Evolutionary conservation across 2,329 filamentous ascomycete species (phyloP).

Genomic region (Rosellinia necatrix): DNA sequence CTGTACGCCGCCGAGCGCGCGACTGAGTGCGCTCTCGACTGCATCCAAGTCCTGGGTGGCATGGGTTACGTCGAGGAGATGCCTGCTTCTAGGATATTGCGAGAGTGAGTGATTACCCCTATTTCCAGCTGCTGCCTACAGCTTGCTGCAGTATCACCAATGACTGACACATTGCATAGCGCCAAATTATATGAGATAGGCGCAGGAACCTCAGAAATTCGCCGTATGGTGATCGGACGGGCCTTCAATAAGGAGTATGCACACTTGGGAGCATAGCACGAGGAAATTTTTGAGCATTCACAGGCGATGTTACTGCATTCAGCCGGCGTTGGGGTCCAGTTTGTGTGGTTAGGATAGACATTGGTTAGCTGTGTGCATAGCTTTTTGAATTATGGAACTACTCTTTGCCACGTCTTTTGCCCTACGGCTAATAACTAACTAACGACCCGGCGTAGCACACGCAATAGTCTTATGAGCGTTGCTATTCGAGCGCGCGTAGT

Average conservation of each 20-base stretch:
- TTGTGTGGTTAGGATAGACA: constrained; percentile 3
- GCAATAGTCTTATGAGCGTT: constrained; percentile 4
- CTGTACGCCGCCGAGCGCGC: constrained; percentile 90
- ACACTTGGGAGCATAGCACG: constrained; percentile 34
- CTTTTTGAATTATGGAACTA: constrained; percentile 12
- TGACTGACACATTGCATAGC: constrained; percentile 47
- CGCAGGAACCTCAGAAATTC: constrained; percentile 91
- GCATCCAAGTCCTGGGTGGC: constrained; percentile 89
- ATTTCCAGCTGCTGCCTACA: neutral
- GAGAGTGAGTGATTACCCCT: constrained; percentile 62
- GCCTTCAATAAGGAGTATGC: constrained; percentile 88
- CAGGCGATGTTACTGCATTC: constrained; percentile 24
- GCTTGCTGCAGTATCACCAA: neutral
- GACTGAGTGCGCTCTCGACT: constrained; percentile 83
- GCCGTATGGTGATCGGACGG: constrained; percentile 91
- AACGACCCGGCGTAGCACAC: no score
- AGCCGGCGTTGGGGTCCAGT: constrained; percentile 24
- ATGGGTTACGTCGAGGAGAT: constrained; percentile 98
- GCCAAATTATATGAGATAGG: constrained; percentile 92
- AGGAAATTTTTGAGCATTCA: constrained; percentile 2
- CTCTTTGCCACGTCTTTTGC: constrained; percentile 1
- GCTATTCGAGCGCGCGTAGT: neutral
- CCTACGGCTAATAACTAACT: neutral
- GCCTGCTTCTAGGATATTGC: constrained; percentile 80
- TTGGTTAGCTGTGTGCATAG: constrained; percentile 11